A percentile compares a stretch with the other conserved stretches of the same genome.
phyloP scores from a whole-genome alignment of 2,329 filamentous ascomycete genomes.

The Hypoxylon sp. region DNA sequence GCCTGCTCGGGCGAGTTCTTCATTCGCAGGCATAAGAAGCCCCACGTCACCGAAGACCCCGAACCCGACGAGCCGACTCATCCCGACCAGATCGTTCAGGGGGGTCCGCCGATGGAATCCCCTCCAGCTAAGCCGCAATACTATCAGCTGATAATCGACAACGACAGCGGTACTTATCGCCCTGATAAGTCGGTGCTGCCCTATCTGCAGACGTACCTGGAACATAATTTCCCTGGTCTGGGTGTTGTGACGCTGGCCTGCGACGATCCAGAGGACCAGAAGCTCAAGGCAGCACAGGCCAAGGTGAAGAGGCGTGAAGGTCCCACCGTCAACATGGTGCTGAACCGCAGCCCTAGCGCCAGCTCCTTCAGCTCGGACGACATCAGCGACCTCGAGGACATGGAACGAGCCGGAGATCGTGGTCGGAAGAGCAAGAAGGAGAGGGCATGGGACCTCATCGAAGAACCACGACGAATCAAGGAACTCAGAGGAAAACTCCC shows the following conservation, averaged over 20 bases:
- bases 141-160: conserved; percentile 93
- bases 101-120: conserved; percentile 54
- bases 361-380: conserved; percentile 61
- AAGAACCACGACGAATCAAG: conserved; percentile 58
- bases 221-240: conserved; percentile 78
- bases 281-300: conserved; percentile 79
- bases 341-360: conserved; percentile 61
- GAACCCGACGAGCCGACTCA: conserved; percentile 59
- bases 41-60: conserved; percentile 53
- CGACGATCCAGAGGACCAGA: conserved; percentile 75
- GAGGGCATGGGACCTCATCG: conserved; percentile 58
- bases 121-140: conserved; percentile 58
- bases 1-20: conserved; percentile 95
- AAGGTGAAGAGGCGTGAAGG: conserved; percentile 74
- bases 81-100: conserved; percentile 54
- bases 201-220: conserved; percentile 73
- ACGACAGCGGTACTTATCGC: conserved; percentile 92
- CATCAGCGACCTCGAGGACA: conserved; percentile 59
- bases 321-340: conserved; percentile 59
- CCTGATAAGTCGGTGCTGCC: conserved; percentile 82
- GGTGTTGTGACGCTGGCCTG: conserved; percentile 79
- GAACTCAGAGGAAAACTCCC: conserved; percentile 27
- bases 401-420: conserved; percentile 51
- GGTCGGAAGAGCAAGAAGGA: conserved; percentile 60
- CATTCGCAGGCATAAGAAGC: conserved; percentile 70